phyloP scores from a whole-genome alignment of 31 red algal genomes.

The Odonthalia washingtoniensis region DNA sequence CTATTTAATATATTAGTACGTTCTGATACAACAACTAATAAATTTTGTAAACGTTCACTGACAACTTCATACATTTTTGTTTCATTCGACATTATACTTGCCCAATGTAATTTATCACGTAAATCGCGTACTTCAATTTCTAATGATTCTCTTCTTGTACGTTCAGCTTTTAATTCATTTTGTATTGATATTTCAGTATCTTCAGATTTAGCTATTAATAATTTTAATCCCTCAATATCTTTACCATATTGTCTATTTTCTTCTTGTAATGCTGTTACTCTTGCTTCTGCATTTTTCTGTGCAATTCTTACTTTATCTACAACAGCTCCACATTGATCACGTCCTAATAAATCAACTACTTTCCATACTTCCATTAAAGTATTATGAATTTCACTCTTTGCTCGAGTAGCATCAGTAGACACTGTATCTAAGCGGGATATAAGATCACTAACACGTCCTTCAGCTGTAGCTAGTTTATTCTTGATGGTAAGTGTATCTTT shows the following conservation, averaged over 20 bases:
- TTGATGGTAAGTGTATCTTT: slow-evolving; percentile 81
- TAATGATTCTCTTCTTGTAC: slow-evolving; percentile 42
- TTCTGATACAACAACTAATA: slow-evolving; percentile 72
- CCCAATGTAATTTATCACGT: slow-evolving; percentile 82
- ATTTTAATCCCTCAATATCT: slow-evolving; percentile 57
- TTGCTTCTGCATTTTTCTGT: slow-evolving; percentile 61
- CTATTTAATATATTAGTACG: slow-evolving; percentile 60
- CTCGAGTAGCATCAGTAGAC: slow-evolving; percentile 80
- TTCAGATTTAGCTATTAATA: slow-evolving; percentile 15
- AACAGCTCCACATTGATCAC: slow-evolving; percentile 81
- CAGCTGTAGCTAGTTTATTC: slow-evolving; percentile 73
- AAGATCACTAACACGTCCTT: slow-evolving; percentile 78
- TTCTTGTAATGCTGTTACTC: slow-evolving; percentile 46
- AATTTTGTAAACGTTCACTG: slow-evolving; percentile 54
- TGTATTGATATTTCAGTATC: slow-evolving; percentile 44
- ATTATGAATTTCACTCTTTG: slow-evolving; percentile 83
- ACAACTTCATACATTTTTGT: slow-evolving; percentile 79
- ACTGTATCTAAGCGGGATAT: slow-evolving; percentile 77
- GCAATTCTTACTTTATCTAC: slow-evolving; percentile 66
- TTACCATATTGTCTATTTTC: slow-evolving; percentile 32
- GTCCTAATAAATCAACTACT: slow-evolving; percentile 75
- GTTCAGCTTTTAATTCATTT: slow-evolving; percentile 66
- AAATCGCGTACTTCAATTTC: slow-evolving; percentile 63
- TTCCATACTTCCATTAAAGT: slow-evolving; percentile 88
- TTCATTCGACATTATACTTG: slow-evolving; percentile 70